Percentiles rank a stretch among this genome's conserved stretches.
Evolutionary conservation across 805 yeast species (phyloP).

Genomic region (Starmerella cellae): DNA sequence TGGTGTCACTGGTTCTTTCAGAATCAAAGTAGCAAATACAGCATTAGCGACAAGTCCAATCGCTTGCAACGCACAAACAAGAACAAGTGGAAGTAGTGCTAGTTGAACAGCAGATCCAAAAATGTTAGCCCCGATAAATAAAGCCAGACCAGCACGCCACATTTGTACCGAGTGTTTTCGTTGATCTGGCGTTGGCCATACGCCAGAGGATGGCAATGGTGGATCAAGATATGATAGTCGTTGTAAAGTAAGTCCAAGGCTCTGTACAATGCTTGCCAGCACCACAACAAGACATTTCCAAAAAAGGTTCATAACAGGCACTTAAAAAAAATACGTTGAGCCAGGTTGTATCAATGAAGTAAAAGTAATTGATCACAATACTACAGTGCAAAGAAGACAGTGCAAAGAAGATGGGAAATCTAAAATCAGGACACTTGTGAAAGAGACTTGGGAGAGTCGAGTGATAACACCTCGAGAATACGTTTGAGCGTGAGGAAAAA

Average conservation of each 20-base stretch:
- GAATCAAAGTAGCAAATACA: slow-evolving; percentile 50
- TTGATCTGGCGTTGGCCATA: slow-evolving; percentile 1
- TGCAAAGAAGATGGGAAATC: no score
- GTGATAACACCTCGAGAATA: no score
- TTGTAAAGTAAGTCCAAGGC: slow-evolving; percentile 70
- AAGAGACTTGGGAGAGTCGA: no score
- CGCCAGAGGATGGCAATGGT: slow-evolving; percentile 1
- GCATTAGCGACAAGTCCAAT: slow-evolving; percentile 81
- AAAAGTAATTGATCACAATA: no score
- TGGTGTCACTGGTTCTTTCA: slow-evolving; percentile 53
- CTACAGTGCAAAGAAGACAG: no score
- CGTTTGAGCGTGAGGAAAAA: no score
- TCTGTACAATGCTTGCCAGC: slow-evolving; percentile 62
- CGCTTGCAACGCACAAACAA: slow-evolving; percentile 72
- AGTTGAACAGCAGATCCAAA: slow-evolving; percentile 75
- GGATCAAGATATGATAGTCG: slow-evolving; percentile 50
- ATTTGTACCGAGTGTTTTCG: slow-evolving; percentile 21
- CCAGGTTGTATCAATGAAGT: no score
- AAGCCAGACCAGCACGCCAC: slow-evolving; percentile 62
- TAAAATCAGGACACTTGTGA: no score
- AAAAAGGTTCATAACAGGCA: slow-evolving; percentile 5
- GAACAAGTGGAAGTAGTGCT: slow-evolving; percentile 66
- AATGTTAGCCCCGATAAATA: slow-evolving; percentile 61
- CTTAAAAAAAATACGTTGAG: no score
- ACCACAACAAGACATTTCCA: slow-evolving; percentile 41